phyloP scores from a whole-genome alignment of 192 early-diverging fungal species.

The Obelidium mucronatum region DNA sequence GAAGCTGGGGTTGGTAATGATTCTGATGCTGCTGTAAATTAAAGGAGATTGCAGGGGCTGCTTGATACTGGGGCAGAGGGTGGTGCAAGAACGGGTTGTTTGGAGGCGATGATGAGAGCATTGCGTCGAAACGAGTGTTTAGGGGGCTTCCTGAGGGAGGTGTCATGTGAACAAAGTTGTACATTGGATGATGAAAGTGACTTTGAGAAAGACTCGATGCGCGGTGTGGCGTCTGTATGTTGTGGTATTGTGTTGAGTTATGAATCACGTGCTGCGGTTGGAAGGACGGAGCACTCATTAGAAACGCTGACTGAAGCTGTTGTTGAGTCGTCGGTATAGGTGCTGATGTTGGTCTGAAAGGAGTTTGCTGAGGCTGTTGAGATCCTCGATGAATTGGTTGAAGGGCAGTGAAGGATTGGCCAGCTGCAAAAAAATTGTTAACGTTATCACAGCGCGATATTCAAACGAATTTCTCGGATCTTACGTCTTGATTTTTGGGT shows the following conservation, averaged over 20 bases:
- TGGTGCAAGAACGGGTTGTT: not conserved
- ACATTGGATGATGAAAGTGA: not conserved
- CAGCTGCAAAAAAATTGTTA: not conserved
- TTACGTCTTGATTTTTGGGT: conserved; percentile 7
- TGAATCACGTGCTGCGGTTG: not conserved
- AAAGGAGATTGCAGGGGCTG: not conserved
- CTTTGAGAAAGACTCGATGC: no score
- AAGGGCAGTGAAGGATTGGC: not conserved
- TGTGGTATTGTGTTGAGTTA: not conserved
- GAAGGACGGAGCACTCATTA: no score
- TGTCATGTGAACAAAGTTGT: conserved; percentile 1
- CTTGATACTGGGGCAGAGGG: not conserved
- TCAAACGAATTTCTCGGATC: not conserved
- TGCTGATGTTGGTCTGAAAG: not conserved
- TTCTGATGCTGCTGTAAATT: not conserved
- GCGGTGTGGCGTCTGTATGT: not conserved
- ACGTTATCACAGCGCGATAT: not conserved
- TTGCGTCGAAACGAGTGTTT: conserved; percentile 9
- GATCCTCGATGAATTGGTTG: not conserved
- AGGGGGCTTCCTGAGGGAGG: not conserved
- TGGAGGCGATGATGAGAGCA: not conserved
- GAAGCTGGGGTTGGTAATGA: not conserved
- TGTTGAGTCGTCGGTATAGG: not conserved
- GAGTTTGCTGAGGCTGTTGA: not conserved
- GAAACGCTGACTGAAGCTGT: not conserved